These are phyloP conservation scores for Talaromyces atroroseus DNA, from an alignment of 2,329 filamentous ascomycete species.

Conservation along the genomic window DNA sequence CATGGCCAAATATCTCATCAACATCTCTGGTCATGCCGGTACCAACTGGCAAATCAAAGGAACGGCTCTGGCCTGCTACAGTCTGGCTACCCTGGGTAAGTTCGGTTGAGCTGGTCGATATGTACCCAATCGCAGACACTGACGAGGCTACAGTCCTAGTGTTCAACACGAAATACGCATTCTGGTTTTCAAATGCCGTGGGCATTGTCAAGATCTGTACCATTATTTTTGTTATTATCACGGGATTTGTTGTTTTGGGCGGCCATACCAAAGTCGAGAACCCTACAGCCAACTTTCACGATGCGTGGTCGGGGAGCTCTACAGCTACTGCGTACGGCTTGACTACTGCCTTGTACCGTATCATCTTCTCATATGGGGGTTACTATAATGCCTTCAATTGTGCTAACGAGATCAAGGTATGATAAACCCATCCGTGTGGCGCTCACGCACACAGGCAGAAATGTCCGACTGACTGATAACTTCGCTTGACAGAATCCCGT, in stretches of 20 bases:
- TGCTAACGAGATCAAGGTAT: slow-evolving; percentile 53
- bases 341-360: slow-evolving; percentile 53
- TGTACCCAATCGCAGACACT: too few species aligned
- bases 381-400: slow-evolving; percentile 59
- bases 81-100: too few species aligned
- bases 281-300: slow-evolving; percentile 51
- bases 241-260: slow-evolving; percentile 58
- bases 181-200: slow-evolving; percentile 52
- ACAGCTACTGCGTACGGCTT: slow-evolving; percentile 43
- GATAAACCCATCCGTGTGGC: not conserved
- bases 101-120: too few species aligned
- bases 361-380: slow-evolving; percentile 55
- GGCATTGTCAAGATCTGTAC: slow-evolving; percentile 57
- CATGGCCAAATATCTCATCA: slow-evolving; percentile 1
- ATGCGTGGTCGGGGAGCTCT: slow-evolving; percentile 49
- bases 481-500: slow-evolving; percentile 47
- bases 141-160: slow-evolving; percentile 32
- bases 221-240: slow-evolving; percentile 51
- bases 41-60: slow-evolving; percentile 15
- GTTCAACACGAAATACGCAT: slow-evolving; percentile 54
- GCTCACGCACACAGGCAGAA: too few species aligned
- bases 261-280: slow-evolving; percentile 48
- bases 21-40: slow-evolving; percentile 22
- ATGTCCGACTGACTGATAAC: not conserved
- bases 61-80: slow-evolving; percentile 25